Conservation (phyloP, 441 rosid genomes). For the Gossypium schwendimanii region DNA sequence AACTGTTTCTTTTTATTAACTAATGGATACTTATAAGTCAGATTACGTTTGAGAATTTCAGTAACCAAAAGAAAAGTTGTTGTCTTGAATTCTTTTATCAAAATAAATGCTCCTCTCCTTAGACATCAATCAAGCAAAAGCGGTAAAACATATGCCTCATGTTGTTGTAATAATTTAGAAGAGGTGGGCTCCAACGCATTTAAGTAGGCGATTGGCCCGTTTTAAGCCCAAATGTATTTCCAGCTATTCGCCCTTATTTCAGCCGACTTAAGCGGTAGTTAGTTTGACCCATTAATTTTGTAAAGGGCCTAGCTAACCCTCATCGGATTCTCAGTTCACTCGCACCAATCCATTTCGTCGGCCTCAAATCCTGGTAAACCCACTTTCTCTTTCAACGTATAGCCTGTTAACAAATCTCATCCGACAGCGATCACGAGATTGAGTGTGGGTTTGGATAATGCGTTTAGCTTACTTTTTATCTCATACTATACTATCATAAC, state of each 20-base stretch:
- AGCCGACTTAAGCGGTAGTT: background rate
- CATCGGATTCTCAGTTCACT: background rate
- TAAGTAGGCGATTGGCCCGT: background rate
- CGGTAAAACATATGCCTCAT: too few relatives aligned
- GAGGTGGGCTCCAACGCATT: too few relatives aligned
- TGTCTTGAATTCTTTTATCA: background rate
- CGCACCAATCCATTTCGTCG: background rate
- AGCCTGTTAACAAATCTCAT: background rate
- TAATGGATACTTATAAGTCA: too few relatives aligned
- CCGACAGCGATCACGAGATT: slow-evolving; percentile 23
- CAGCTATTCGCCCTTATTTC: background rate
- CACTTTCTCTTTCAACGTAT: background rate
- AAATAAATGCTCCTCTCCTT: background rate
- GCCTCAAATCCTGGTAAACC: background rate
- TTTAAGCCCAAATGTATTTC: background rate
- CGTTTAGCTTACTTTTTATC: too few relatives aligned
- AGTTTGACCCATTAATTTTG: background rate
- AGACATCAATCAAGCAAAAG: background rate
- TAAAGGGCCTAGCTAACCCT: background rate
- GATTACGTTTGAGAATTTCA: background rate
- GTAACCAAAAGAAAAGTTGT: background rate
- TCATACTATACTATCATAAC: too few relatives aligned
- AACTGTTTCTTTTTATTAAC: too few relatives aligned
- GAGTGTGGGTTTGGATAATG: background rate
- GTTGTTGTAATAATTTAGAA: too few relatives aligned